Evolutionary conservation across 2,329 filamentous ascomycete species (phyloP), one percentile per base, ranked within the genome.

Genomic region (Sclerotinia trifoliorum): DNA sequence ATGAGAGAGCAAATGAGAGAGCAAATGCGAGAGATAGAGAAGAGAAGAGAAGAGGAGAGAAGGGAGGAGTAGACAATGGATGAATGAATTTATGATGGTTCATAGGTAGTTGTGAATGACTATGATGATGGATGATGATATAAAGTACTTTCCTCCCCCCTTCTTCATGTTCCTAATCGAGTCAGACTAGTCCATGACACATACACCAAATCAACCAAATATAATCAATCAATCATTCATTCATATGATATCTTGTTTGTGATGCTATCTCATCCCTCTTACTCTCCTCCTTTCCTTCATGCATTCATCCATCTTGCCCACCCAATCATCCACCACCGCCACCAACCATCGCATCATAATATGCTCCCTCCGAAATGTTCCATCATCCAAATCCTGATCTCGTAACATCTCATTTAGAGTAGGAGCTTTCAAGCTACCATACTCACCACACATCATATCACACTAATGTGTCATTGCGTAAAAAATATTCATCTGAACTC

Each of bases 371-470:
- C 21, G 5, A 6, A 24, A 56, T n/a, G 32, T 26, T 54, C 46
- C 48, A 63, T 51, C 61, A 65, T 39, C 24, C 60, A 67, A 61
- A 55, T 42, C 19, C n/a, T 13, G 10, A 46, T 60, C 42, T 46
- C 44, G n/a, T 54, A 32, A 17, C 56, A 26, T 17, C 29, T 66
- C 67, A 56, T 56, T 49, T 19, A 69, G 71, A 75, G 74, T 65
- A 71, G 72, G 75, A 77, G 74, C 75, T 77, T 77, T 77, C 70
- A 77, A 77, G 75, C 75, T 70, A 76, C 75, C 74, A 69, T 68
- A 71, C 75, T 74, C 71, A 70, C 64, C 56, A 69, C 67, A 65
- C 63, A 68, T 65, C 69, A 69, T 61, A 67, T 65, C 65, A 63
- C 49, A 32, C 51, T 19, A 58, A 60, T 21, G 62, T 49, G 44